Base-by-base conservation (phyloP, 2,329 filamentous ascomycete genomes). In the Exophiala oligosperma region DNA sequence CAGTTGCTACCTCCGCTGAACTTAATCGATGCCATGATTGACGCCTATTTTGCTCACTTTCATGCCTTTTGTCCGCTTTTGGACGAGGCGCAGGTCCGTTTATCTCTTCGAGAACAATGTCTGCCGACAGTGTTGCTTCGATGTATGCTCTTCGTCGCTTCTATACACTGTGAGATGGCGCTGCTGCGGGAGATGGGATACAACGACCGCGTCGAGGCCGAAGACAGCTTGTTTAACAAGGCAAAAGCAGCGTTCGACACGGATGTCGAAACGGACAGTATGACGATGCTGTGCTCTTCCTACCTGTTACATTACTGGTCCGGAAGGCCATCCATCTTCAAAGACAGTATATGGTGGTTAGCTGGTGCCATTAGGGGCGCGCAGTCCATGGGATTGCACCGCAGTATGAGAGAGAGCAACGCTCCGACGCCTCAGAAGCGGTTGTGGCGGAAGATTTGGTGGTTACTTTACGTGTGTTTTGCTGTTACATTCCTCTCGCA, bases 291-390 rank as follows among this genome's bases (percentile, higher is more conserved):
- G 0, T 80, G 82, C 64, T 74, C 78, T 0, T 64, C 84, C 1
- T 83, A 84, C 62, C 67, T 84, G 29, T 74, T 84, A 71, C 83
- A 81, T 62, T 84, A 82, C 59, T 84, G 81, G 81, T 72, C 81
- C 17, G 79, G 77, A 6, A 77, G 77, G 0, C 78, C 81, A 0
- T 70, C 73, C 0, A 75, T 79, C 51, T 76, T 79, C n/a, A 73
- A 77, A 14, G 78, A 81, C 65, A 76, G 77, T 11, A 64, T 78
- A 26, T 80, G 80, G 61, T 81, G 79, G 79, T 67, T 81, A 1
- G 78, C 77, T 0, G 76, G 77, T 5, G 80, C 80, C 0, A 81
- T 81, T 26, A 78, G 76, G 7, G 69, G 83, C 8, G 80, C 81
- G 0, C 79, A 83, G 64, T 49, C 35, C 26, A 21, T 54, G 38